Base-by-base conservation (phyloP, 164 flowering plant species). In the Kalanchoe fedtschenkoi region DNA sequence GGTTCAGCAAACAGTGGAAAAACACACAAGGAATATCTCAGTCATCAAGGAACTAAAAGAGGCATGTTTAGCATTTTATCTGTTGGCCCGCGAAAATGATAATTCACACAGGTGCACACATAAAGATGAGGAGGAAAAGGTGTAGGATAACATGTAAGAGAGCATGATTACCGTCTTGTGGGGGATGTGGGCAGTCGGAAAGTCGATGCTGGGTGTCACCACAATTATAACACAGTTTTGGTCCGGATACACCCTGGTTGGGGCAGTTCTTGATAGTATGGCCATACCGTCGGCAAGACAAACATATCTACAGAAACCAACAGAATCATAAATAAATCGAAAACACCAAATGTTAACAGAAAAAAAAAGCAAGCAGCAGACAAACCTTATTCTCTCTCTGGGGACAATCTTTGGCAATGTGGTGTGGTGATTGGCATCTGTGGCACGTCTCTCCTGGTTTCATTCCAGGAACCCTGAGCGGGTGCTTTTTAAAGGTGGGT, bases 181-280 rank as follows among this genome's bases (percentile, higher is more conserved):
- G 78, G 67, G 97, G 96, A 19, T 76, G 72, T 9, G 88, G 71
- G 58, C 99, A 90, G 2, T 69, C 71, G 28, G 82, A 71, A 22
- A 93, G 86, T 43, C 95, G 70, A 78, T 93, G 99, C 44, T 91
- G 89, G 55, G 70, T 61, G 60, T 76, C 82, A 33, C 97, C 99
- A 63, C 99, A 93, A 62, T 93, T 93, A 63, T 90, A 93, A 66
- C 99, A 93, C 60, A 75, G 66, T 71, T 85, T 89, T 43, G 72
- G 75, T 17, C 78, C 86, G 24, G 39, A 32, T 1, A 79, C 89
- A n/a, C 57, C 68, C 66, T 86, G 80, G 68, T 82, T 72, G 13
- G 91, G 96, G 44, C 98, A 93, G 58, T 83, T 83, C 81, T 86
- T 89, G 38, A 90, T 76, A 69, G 84, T 81, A 66, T 93, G 99